Conservation (phyloP, 495 filamentous ascomycete species). For the Talaromyces borbonicus region DNA sequence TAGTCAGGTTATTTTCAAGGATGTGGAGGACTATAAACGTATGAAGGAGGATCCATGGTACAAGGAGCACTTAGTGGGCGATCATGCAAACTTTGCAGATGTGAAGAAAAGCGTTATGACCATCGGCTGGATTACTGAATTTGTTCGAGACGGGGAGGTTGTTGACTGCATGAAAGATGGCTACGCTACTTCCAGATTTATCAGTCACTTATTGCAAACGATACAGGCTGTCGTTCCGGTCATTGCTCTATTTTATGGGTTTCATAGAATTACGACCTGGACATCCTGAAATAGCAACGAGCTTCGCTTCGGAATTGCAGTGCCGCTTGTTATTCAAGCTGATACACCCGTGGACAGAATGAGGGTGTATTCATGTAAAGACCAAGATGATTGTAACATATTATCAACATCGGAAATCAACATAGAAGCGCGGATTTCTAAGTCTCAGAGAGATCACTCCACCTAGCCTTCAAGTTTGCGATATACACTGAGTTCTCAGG, state of each 20-base stretch:
- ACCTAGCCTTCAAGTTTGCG: too few species aligned
- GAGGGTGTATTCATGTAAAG: too few species aligned
- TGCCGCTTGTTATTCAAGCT: too few species aligned
- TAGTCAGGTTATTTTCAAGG: conserved; percentile 28
- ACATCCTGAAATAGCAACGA: too few species aligned
- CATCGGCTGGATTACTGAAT: conserved; percentile 18
- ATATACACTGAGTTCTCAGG: too few species aligned
- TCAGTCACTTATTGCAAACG: neutral
- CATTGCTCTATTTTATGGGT: neutral
- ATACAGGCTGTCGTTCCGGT: neutral
- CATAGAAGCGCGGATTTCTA: too few species aligned
- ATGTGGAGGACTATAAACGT: conserved; percentile 24
- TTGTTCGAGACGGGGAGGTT: conserved; percentile 12
- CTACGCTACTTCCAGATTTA: neutral
- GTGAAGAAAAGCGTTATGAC: conserved; percentile 23
- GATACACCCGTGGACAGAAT: too few species aligned
- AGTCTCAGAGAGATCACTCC: too few species aligned
- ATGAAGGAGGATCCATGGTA: conserved; percentile 22
- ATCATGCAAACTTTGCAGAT: conserved; percentile 33
- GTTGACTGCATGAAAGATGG: neutral
- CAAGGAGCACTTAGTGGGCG: conserved; percentile 18
- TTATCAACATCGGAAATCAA: too few species aligned
- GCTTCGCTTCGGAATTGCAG: too few species aligned
- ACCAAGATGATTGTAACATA: too few species aligned
- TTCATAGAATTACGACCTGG: too few species aligned